These are phyloP conservation scores for Volvariella volvacea DNA, from an alignment of 1,284 basidiomycete genomes.

Conservation along the genomic window DNA sequence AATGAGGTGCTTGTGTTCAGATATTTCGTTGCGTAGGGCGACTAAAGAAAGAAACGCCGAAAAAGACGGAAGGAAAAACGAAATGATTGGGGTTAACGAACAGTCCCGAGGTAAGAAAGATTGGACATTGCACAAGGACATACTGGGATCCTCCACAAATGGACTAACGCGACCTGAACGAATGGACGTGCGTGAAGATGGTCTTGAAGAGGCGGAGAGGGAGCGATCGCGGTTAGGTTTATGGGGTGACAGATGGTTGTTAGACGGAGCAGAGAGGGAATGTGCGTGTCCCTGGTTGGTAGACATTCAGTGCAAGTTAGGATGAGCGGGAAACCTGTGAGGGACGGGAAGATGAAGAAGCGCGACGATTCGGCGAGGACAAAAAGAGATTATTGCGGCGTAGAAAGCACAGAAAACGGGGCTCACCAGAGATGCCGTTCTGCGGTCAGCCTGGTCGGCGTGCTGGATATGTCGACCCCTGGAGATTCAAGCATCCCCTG, in stretches of 20 bases:
- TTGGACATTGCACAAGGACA: constrained; percentile 12
- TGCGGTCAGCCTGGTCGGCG: too few relatives aligned
- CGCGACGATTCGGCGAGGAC: too few relatives aligned
- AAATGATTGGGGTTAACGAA: background rate
- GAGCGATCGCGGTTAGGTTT: constrained; percentile 28
- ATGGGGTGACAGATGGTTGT: constrained; percentile 19
- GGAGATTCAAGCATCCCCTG: too few relatives aligned
- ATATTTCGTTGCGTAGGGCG: constrained; percentile 65
- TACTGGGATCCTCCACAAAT: constrained; percentile 54
- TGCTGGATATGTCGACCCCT: too few relatives aligned
- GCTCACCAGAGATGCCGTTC: too few relatives aligned
- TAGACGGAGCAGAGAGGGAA: constrained; percentile 13
- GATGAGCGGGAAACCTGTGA: background rate
- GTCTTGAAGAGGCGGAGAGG: constrained; percentile 32
- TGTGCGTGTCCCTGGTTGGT: constrained; percentile 19
- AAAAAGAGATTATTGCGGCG: too few relatives aligned
- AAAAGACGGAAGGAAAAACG: constrained; percentile 2
- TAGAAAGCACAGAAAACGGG: too few relatives aligned
- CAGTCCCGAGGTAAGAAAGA: background rate
- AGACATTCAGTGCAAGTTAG: constrained; percentile 36
- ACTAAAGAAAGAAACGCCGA: constrained; percentile 34
- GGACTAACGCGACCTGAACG: constrained; percentile 39
- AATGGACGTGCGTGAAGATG: constrained; percentile 52
- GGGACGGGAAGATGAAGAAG: background rate
- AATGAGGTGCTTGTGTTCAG: constrained; percentile 69